Percentiles rank a stretch among this genome's conserved stretches.
These are phyloP conservation scores for Mortierella sp. DNA, from an alignment of 371 early-diverging fungal species.

Conservation along the genomic window DNA sequence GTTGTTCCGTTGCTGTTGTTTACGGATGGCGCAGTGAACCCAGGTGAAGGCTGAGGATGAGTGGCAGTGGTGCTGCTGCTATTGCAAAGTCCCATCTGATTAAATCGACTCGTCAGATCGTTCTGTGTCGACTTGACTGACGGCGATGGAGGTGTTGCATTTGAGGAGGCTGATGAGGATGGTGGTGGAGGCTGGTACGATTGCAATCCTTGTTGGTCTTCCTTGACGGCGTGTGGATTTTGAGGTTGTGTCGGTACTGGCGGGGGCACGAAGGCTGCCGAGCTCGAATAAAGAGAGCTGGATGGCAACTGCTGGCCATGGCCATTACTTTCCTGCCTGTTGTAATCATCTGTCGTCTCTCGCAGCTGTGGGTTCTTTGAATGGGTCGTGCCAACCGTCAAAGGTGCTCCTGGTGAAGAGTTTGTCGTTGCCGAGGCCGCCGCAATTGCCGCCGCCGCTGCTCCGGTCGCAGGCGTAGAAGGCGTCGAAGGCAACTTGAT, in stretches of 20 bases:
- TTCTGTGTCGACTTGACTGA: slow-evolving; percentile 16
- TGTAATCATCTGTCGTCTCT: neutral
- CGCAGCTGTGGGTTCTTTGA: slow-evolving; percentile 41
- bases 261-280: neutral
- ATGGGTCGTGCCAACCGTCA: neutral
- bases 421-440: neutral
- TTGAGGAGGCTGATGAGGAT: neutral
- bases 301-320: neutral
- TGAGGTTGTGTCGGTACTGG: slow-evolving; percentile 19
- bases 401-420: neutral
- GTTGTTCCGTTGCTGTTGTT: neutral
- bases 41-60: neutral
- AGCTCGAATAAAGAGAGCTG: neutral
- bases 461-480: slow-evolving; percentile 15
- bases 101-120: slow-evolving; percentile 28
- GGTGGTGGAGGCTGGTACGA: slow-evolving; percentile 44
- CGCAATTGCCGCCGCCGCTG: neutral
- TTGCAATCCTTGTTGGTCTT: neutral
- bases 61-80: neutral
- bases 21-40: neutral
- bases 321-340: neutral
- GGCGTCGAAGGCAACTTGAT: slow-evolving; percentile 34
- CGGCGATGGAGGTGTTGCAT: neutral
- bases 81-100: slow-evolving; percentile 21
- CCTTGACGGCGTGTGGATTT: slow-evolving; percentile 35